A percentile compares a stretch with the other conserved stretches of the same genome.
phyloP scores from a whole-genome alignment of 495 filamentous ascomycete species.

The Trichoderma gamsii region DNA sequence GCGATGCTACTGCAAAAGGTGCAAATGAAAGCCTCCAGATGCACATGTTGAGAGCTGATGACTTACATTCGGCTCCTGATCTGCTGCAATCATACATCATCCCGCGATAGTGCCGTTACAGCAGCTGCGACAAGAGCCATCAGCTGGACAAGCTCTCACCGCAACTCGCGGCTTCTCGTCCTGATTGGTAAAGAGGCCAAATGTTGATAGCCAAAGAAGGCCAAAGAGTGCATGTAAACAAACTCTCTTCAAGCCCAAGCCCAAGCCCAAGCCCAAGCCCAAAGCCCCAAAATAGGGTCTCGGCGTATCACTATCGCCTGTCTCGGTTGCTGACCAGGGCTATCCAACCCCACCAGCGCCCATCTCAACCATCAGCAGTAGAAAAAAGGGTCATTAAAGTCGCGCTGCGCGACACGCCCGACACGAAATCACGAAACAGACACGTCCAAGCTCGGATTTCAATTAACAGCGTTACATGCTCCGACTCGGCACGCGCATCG shows the following conservation, averaged over 20 bases:
- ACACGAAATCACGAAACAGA: constrained; percentile 23
- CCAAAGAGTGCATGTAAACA: not conserved
- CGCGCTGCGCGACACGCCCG: constrained; percentile 10
- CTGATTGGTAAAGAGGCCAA: not conserved
- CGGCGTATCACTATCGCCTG: not conserved
- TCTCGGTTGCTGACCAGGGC: not conserved
- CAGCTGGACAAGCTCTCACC: not conserved
- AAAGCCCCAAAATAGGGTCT: not conserved
- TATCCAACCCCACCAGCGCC: constrained; percentile 4
- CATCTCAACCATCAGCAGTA: not conserved
- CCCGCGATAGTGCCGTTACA: too few species aligned
- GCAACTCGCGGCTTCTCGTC: not conserved
- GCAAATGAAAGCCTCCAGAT: too few species aligned
- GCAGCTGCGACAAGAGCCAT: not conserved
- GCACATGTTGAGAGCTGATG: not conserved
- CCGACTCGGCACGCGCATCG: constrained; percentile 3
- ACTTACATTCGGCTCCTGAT: too few species aligned
- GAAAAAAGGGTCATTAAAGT: constrained; percentile 1
- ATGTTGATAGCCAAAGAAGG: not conserved
- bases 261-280: too few species aligned
- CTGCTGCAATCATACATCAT: too few species aligned
- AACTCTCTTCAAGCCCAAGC: not conserved
- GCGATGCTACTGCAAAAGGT: too few species aligned
- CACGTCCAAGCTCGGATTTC: constrained; percentile 16
- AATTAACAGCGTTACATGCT: constrained; percentile 31